Conservation (phyloP, 2,329 filamentous ascomycete species). For the Colletotrichum camelliae region DNA sequence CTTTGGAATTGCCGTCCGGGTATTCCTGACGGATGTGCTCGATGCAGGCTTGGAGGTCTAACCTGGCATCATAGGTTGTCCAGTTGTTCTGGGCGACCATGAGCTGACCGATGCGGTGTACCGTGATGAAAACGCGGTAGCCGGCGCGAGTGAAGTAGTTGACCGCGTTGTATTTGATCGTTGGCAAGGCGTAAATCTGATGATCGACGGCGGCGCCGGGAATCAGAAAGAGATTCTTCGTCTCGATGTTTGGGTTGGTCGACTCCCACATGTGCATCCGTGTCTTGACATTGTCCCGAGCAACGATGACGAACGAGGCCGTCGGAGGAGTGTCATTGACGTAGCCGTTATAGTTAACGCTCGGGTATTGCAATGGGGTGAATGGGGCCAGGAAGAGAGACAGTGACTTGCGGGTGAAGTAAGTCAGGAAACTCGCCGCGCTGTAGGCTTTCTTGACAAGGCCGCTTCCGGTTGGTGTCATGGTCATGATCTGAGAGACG, state of each 20-base stretch:
- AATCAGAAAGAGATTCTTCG: constrained; percentile 63
- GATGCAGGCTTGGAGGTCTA: constrained; percentile 63
- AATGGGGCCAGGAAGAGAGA: constrained; percentile 60
- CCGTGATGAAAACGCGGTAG: constrained; percentile 63
- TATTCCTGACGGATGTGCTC: constrained; percentile 53
- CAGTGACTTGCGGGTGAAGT: constrained; percentile 60
- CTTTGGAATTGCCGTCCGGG: constrained; percentile 27
- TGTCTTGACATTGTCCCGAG: constrained; percentile 57
- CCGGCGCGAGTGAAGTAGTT: constrained; percentile 67
- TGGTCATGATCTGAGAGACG: constrained; percentile 57
- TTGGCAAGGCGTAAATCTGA: constrained; percentile 66
- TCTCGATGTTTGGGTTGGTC: constrained; percentile 38
- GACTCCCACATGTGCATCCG: constrained; percentile 64
- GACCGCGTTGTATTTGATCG: constrained; percentile 66
- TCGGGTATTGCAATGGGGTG: constrained; percentile 60
- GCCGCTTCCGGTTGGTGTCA: constrained; percentile 54
- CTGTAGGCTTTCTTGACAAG: constrained; percentile 49
- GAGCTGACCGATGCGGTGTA: constrained; percentile 62
- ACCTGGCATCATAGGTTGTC: constrained; percentile 65
- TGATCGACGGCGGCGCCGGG: constrained; percentile 69
- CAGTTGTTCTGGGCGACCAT: constrained; percentile 55
- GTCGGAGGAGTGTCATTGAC: constrained; percentile 55
- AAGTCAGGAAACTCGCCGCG: constrained; percentile 57
- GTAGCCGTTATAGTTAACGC: constrained; percentile 51
- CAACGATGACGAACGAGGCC: constrained; percentile 49